Evolutionary conservation across 164 flowering plant species (phyloP).

Genomic region (Cinnamomum micranthum): DNA sequence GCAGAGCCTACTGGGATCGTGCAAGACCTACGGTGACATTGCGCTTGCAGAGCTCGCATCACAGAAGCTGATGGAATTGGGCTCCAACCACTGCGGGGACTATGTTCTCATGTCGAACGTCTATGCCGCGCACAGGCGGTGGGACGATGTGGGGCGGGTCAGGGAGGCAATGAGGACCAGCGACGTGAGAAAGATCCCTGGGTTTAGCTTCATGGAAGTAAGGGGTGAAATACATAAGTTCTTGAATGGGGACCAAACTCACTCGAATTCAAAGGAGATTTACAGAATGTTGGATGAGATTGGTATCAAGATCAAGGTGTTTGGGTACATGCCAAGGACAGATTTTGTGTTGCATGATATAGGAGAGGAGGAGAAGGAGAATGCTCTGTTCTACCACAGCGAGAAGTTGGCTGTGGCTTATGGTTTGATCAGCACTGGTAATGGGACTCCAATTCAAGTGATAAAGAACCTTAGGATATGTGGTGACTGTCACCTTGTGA

Average conservation of each 20-base stretch:
- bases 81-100: conserved; percentile 64
- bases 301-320: conserved; percentile 41
- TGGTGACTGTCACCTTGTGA: conserved; percentile 77
- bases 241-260: conserved; percentile 59
- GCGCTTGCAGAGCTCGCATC: conserved; percentile 76
- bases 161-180: conserved; percentile 69
- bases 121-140: conserved; percentile 65
- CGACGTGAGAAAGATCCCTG: conserved; percentile 79
- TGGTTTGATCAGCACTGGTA: conserved; percentile 57
- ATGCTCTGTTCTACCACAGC: conserved; percentile 71
- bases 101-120: conserved; percentile 77
- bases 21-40: conserved; percentile 63
- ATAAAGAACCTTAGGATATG: conserved; percentile 87
- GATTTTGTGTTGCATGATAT: conserved; percentile 73
- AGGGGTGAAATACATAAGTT: conserved; percentile 61
- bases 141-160: conserved; percentile 77
- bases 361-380: conserved; percentile 89
- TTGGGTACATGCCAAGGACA: conserved; percentile 73
- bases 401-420: conserved; percentile 89
- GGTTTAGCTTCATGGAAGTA: conserved; percentile 71
- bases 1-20: conserved; percentile 80
- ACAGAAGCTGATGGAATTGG: conserved; percentile 61
- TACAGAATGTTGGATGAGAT: conserved; percentile 78
- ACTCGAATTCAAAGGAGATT: conserved; percentile 48
- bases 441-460: conserved; percentile 56